Evolutionary conservation across 805 yeast genomes (phyloP).

Genomic region (Ogataea allantospora): DNA sequence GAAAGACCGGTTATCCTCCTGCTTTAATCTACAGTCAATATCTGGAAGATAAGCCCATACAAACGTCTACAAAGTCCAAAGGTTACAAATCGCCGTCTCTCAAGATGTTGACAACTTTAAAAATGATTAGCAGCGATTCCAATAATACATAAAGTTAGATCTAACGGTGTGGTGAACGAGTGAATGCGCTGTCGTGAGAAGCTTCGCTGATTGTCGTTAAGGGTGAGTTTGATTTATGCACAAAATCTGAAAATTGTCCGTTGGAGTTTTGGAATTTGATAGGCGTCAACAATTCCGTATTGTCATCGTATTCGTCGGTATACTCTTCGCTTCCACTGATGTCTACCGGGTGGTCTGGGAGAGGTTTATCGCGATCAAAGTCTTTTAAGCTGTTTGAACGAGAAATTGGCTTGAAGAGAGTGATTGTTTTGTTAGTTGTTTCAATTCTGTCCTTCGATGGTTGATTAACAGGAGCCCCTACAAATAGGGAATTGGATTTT

Average conservation of each 20-base stretch:
- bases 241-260: constrained; percentile 7
- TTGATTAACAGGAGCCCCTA: neutral
- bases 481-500: neutral
- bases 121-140: constrained; percentile 4
- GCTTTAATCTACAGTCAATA: neutral
- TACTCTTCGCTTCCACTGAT: constrained; percentile 20
- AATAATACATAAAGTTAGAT: constrained; percentile 1
- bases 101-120: constrained; percentile 8
- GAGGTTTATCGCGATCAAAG: constrained; percentile 1
- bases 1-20: neutral
- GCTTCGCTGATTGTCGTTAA: constrained; percentile 32
- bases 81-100: constrained; percentile 5
- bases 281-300: constrained; percentile 4
- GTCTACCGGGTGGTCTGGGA: constrained; percentile 8
- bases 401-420: constrained; percentile 28
- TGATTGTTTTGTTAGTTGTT: constrained; percentile 30
- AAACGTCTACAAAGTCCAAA: neutral
- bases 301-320: constrained; percentile 12
- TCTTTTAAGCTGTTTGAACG: constrained; percentile 3
- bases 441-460: constrained; percentile 6
- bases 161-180: constrained; percentile 14
- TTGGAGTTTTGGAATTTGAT: constrained; percentile 8
- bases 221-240: constrained; percentile 23
- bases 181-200: constrained; percentile 23
- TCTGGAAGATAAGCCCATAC: neutral